A percentile compares a stretch with the other conserved stretches of the same genome.
phyloP scores from a whole-genome alignment of 306 rosid species.

The Herpetospermum pedunculosum region DNA sequence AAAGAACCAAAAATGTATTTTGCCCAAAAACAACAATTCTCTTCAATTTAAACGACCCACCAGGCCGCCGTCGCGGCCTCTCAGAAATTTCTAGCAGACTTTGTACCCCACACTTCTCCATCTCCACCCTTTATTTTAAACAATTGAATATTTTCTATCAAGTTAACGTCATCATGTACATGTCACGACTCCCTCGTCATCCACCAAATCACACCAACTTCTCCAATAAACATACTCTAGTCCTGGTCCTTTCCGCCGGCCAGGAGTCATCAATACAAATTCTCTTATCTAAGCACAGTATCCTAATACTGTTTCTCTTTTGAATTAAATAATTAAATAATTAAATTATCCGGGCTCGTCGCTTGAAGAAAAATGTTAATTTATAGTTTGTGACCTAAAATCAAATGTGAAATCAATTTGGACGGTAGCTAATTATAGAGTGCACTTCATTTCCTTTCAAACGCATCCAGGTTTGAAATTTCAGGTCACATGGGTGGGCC shows the following conservation, averaged over 20 bases:
- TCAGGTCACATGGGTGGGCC: background rate
- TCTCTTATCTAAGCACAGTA: background rate
- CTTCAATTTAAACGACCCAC: too few relatives aligned
- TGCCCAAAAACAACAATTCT: too few relatives aligned
- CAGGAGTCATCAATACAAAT: background rate
- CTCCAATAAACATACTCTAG: background rate
- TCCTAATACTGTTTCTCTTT: background rate
- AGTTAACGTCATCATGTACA: background rate
- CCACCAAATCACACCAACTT: background rate
- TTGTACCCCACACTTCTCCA: background rate
- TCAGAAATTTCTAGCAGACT: too few relatives aligned
- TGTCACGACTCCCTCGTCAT: background rate
- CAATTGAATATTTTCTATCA: background rate
- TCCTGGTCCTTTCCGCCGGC: background rate
- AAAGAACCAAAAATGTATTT: too few relatives aligned
- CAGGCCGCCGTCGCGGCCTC: too few relatives aligned
- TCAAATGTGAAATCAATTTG: background rate
- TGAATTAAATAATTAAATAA: background rate
- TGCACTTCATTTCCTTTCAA: background rate
- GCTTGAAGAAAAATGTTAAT: background rate
- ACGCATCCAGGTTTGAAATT: background rate
- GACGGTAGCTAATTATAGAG: background rate
- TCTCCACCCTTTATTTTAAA: background rate
- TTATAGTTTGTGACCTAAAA: background rate
- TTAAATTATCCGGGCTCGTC: background rate